These are phyloP conservation scores for Rhipidocladum racemiflorum DNA, from an alignment of 176 grass and related monocot genomes.

Conservation along the genomic window DNA sequence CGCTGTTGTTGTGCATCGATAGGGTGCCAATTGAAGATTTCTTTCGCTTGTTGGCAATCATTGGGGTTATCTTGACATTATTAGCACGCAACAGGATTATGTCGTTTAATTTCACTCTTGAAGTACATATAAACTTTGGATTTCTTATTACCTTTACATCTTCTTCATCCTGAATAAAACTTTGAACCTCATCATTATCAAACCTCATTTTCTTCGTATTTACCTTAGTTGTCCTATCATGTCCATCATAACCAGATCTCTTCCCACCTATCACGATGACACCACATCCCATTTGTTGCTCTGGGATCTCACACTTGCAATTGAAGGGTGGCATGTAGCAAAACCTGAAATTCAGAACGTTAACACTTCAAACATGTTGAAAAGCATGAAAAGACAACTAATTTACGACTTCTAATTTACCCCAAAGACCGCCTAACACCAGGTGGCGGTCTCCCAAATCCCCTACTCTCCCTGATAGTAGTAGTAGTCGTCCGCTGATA, in stretches of 20 bases:
- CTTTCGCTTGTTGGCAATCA: not conserved
- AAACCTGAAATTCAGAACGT: no score
- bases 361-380: no score
- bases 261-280: conserved; percentile 53
- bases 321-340: conserved; percentile 74
- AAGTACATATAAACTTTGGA: not conserved
- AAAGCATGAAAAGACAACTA: no score
- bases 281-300: conserved; percentile 55
- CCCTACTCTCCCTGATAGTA: no score
- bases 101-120: not conserved
- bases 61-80: conserved; percentile 17
- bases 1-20: not conserved
- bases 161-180: conserved; percentile 32
- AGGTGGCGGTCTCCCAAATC: no score
- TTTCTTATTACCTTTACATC: conserved; percentile 34
- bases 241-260: conserved; percentile 44
- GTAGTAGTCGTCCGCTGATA: no score
- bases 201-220: no score
- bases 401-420: no score
- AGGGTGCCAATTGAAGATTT: conserved; percentile 5
- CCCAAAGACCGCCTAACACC: no score
- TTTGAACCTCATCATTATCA: not conserved
- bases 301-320: conserved; percentile 60
- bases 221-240: conserved; percentile 16
- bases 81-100: not conserved